These are phyloP conservation scores for Millerozyma acaciae DNA, from an alignment of 805 yeast genomes.

Conservation along the genomic window DNA sequence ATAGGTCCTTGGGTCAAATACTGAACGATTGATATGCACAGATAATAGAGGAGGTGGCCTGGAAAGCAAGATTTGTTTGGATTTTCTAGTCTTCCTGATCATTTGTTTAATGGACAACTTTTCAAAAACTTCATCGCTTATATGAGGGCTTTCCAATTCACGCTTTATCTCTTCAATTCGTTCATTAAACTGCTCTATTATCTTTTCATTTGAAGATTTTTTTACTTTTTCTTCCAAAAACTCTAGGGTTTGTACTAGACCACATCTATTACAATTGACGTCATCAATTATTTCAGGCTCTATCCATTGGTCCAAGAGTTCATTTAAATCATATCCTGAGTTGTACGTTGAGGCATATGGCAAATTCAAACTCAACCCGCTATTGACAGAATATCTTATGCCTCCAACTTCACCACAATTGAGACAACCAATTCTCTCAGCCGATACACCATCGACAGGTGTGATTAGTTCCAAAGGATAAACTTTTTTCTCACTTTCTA, in stretches of 20 bases:
- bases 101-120: slow-evolving; percentile 69
- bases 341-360: slow-evolving; percentile 42
- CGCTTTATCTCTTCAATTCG: slow-evolving; percentile 28
- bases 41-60: slow-evolving; percentile 81
- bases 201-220: slow-evolving; percentile 38
- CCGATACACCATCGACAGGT: slow-evolving; percentile 88
- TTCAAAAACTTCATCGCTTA: slow-evolving; percentile 76
- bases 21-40: slow-evolving; percentile 89
- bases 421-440: slow-evolving; percentile 87
- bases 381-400: slow-evolving; percentile 71
- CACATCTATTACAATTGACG: slow-evolving; percentile 93
- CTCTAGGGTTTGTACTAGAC: slow-evolving; percentile 57
- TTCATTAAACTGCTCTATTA: slow-evolving; percentile 23
- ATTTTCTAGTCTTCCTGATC: slow-evolving; percentile 71
- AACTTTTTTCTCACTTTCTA: slow-evolving; percentile 39
- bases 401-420: slow-evolving; percentile 94
- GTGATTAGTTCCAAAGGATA: slow-evolving; percentile 62
- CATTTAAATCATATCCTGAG: slow-evolving; percentile 39
- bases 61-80: slow-evolving; percentile 76
- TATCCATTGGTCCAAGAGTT: slow-evolving; percentile 61
- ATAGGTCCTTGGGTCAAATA: slow-evolving; percentile 83
- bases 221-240: slow-evolving; percentile 45
- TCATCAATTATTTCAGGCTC: slow-evolving; percentile 85
- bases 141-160: slow-evolving; percentile 62
- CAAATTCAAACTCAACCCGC: slow-evolving; percentile 68